Base-by-base conservation (phyloP, 345 rosid genomes). In the Orychophragmus violaceus region DNA sequence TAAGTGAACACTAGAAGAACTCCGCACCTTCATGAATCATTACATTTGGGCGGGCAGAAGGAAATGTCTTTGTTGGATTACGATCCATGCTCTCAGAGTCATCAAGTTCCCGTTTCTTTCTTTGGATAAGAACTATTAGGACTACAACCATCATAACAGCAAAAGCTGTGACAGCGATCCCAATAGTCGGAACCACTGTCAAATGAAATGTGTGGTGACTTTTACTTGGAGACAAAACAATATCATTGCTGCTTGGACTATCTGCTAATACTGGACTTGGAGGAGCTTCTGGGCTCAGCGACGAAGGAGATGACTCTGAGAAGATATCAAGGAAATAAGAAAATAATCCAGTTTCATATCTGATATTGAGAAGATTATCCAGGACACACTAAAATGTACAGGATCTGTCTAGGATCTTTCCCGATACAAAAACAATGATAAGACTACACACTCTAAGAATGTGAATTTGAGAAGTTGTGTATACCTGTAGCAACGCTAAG, bases 1-100 rank as follows among this genome's bases (percentile, higher is more conserved):
- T 36, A 18, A 35, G 66, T 19, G 68, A 52, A 44, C 53, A 36
- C 5, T 10, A 62, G 60, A 68, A 68, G 60, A 36, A 61, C 50
- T 35, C 4, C 57, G 28, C 59, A 89, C 96, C 97, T 86, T 84
- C 92, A 67, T 83, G 90, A 71, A 81, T 70, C 76, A 76, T 94
- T 39, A 81, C 76, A 29, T 76, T 53, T 44, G 87, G 79, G 50
- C 71, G 70, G 36, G 84, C 72, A 74, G 83, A 70, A 53, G 87
- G 77, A 44, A 79, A 78, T 33, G 79, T 62, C 76, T 81, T 90
- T 21, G 84, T 72, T 57, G 81, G 67, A 55, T 77, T 74, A 78
- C 69, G 77, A 46, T 84, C 77, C 7, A 62, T 44, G 68, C 68
- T 66, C 53, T 80, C 83, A 10, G 88, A 72, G 64, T 79, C 85